Base-by-base conservation (phyloP, 2,329 filamentous ascomycete genomes). In the Septoria linicola region DNA sequence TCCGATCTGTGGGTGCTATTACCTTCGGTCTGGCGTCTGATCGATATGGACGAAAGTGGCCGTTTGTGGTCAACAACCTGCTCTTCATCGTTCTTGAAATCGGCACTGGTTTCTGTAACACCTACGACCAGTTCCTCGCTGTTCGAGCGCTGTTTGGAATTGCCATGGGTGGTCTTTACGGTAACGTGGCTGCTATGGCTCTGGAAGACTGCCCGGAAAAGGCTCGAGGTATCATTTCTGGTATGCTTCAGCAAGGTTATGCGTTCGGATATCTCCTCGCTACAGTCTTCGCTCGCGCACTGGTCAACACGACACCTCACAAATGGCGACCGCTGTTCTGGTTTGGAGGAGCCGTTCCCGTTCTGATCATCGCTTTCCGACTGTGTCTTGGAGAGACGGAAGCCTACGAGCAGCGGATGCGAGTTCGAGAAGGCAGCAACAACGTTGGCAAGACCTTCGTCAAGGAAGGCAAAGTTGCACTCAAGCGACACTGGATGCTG, bases 291-390 rank as follows among this genome's bases (percentile, higher is more conserved):
- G 60, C 66, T 0, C 66, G 74, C 35, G 88, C 77, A 3, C 78
- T 93, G 5, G 81, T 91, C 42, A 74, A 87, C 68, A 93, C 89
- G 1, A 92, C 89, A 0, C 69, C 82, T 1, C 85, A 95, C 65
- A 83, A 79, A 45, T 96, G 90, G 90, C 78, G 90, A 6, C 88
- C 89, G 0, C 75, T 95, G 0, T 95, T 84, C 75, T 96, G 90
- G 89, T 95, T 95, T 68, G 89, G 85, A 10, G 88, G 89, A 4
- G 80, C 84, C 31, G 88, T 88, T 0, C 90, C 90, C 0, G 78
- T 90, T 1, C 69, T 95, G 25, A 85, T 95, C 70, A 95, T 95
- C 65, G 64, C 83, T 48, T 89, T 87, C 76, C 85, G 90, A 27
- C 73, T 92, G 17, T 82, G 79, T 66, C 77, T 96, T 1, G 87